phyloP scores from a whole-genome alignment of 441 rosid genomes.

The Flueggea neowawraea region DNA sequence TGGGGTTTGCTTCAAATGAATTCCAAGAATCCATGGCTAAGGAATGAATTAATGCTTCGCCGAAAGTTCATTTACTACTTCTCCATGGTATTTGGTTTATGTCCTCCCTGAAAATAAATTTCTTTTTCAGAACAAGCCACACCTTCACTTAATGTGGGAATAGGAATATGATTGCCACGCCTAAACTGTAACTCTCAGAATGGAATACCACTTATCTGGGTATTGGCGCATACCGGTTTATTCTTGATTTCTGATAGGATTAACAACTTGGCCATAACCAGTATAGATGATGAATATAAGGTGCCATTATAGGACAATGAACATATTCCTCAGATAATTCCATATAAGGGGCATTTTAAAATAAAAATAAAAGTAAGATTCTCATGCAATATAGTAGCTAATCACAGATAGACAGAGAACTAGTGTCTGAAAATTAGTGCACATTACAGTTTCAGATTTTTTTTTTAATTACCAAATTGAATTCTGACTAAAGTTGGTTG shows the following conservation, averaged over 20 bases:
- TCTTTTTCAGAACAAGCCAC: background rate
- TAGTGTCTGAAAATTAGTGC: conserved; percentile 10
- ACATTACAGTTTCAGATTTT: background rate
- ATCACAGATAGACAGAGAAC: conserved; percentile 4
- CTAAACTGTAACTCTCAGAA: conserved; percentile 7
- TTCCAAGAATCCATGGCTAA: conserved; percentile 95
- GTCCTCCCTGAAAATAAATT: background rate
- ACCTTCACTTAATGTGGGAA: background rate
- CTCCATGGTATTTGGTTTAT: conserved; percentile 65
- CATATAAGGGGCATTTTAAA: conserved; percentile 1
- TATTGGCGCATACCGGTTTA: background rate
- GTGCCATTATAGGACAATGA: conserved; percentile 18
- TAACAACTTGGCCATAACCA: conserved; percentile 9
- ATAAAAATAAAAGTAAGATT: conserved; percentile 11
- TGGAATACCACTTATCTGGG: background rate
- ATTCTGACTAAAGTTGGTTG: conserved; percentile 14
- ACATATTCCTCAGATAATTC: conserved; percentile 19
- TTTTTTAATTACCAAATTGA: conserved; percentile 2
- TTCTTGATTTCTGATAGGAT: conserved; percentile 16
- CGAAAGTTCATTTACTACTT: conserved; percentile 85
- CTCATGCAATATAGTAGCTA: conserved; percentile 1
- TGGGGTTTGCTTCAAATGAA: conserved; percentile 97
- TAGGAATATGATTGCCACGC: conserved; percentile 6
- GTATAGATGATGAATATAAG: conserved; percentile 15
- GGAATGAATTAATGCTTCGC: conserved; percentile 93